Evolutionary conservation across 1,284 basidiomycete genomes (phyloP).

Genomic region (Cryptococcus deneoformans): DNA sequence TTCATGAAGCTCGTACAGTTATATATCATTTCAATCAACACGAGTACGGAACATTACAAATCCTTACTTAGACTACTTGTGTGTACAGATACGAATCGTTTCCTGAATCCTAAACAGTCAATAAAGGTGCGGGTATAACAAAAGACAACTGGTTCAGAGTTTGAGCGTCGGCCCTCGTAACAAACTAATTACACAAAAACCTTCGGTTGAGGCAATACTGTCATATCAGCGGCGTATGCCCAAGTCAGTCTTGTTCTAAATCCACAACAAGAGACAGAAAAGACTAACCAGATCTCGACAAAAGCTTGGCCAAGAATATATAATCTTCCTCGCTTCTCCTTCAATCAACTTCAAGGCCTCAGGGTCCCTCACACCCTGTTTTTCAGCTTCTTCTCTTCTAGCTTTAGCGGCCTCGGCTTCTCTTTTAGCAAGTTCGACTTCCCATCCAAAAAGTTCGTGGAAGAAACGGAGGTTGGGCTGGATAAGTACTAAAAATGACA

Average conservation of each 20-base stretch:
- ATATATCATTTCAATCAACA: too few species aligned
- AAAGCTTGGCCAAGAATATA: constrained; percentile 48
- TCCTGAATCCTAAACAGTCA: too few species aligned
- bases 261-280: background rate
- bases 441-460: constrained; percentile 93
- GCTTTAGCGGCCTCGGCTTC: constrained; percentile 24
- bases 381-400: constrained; percentile 18
- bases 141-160: too few species aligned
- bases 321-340: constrained; percentile 21
- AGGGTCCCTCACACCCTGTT: constrained; percentile 20
- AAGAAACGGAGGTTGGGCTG: constrained; percentile 91
- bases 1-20: too few species aligned
- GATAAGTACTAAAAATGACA: constrained; percentile 61
- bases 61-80: too few species aligned
- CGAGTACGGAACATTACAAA: too few species aligned
- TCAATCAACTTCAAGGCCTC: constrained; percentile 21
- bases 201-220: constrained; percentile 20
- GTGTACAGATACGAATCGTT: too few species aligned
- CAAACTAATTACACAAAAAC: constrained; percentile 16
- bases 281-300: constrained; percentile 48
- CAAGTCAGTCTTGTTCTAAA: background rate
- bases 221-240: background rate
- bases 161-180: too few species aligned
- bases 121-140: too few species aligned
- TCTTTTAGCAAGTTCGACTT: constrained; percentile 62